A percentile compares a stretch with the other conserved stretches of the same genome.
These are phyloP conservation scores for Microcyclosporella mali DNA, from an alignment of 2,329 filamentous ascomycete genomes.

Conservation along the genomic window DNA sequence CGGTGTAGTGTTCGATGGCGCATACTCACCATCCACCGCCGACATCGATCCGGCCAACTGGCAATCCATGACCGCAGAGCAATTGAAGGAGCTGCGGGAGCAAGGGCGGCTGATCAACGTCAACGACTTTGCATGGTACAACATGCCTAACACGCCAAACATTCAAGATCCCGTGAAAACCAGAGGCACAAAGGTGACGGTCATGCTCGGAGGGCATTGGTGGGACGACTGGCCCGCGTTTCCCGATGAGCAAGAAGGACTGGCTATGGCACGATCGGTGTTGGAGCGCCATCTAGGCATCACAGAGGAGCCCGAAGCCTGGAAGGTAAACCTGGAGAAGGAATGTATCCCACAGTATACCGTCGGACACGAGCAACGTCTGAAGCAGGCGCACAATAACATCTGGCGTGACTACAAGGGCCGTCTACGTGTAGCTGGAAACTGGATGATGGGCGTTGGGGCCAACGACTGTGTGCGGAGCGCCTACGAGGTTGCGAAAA, in stretches of 20 bases:
- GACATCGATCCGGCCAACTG: constrained; percentile 22
- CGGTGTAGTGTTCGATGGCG: constrained; percentile 87
- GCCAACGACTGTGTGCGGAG: constrained; percentile 50
- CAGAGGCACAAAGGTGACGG: constrained; percentile 73
- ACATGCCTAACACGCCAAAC: constrained; percentile 26
- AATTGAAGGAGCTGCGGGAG: constrained; percentile 21
- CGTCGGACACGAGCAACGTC: constrained; percentile 64
- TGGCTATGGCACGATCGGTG: constrained; percentile 62
- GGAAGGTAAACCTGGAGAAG: constrained; percentile 54
- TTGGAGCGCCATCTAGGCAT: constrained; percentile 71
- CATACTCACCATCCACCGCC: constrained; percentile 35
- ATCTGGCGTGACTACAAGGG: constrained; percentile 54
- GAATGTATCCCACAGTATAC: constrained; percentile 88
- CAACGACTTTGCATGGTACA: constrained; percentile 32
- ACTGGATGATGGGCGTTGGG: constrained; percentile 43
- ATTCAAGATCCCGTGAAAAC: constrained; percentile 39
- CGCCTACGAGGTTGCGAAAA: constrained; percentile 50
- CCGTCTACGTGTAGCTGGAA: constrained; percentile 55
- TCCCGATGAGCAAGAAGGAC: constrained; percentile 60
- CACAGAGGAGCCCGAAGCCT: constrained; percentile 54
- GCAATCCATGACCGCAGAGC: constrained; percentile 18
- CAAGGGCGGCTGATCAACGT: constrained; percentile 26
- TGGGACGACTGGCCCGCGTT: constrained; percentile 63
- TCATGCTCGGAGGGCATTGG: constrained; percentile 92
- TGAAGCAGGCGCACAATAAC: constrained; percentile 52